Conservation (phyloP, 257 asterid species). For the Solanum commersonii region DNA sequence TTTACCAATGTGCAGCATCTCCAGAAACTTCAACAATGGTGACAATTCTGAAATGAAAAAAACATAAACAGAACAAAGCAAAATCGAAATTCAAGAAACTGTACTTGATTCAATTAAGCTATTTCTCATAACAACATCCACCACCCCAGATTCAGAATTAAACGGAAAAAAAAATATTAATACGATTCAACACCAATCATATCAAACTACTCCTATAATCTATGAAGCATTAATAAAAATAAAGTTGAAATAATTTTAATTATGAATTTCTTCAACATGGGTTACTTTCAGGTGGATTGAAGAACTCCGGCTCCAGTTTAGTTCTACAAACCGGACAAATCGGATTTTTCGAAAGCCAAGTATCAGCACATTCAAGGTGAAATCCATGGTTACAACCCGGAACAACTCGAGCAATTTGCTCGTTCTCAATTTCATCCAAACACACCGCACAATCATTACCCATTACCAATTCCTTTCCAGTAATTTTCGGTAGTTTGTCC, state of each 20-base stretch:
- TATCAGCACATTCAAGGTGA: slow-evolving; percentile 64
- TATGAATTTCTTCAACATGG: slow-evolving; percentile 28
- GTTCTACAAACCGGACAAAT: slow-evolving; percentile 75
- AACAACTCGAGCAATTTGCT: slow-evolving; percentile 53
- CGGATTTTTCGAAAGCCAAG: slow-evolving; percentile 60
- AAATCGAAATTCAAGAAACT: neutral
- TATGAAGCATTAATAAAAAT: neutral
- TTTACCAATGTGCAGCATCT: neutral
- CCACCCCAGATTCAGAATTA: neutral
- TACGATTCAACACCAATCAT: neutral
- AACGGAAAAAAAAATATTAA: neutral
- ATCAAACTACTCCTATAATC: neutral
- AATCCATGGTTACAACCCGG: slow-evolving; percentile 93
- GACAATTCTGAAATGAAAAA: neutral
- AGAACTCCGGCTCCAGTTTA: slow-evolving; percentile 37
- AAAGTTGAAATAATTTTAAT: neutral
- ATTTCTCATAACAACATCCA: neutral
- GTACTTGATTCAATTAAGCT: neutral
- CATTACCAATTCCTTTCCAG: slow-evolving; percentile 59
- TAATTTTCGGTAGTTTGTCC: slow-evolving; percentile 42
- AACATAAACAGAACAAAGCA: neutral
- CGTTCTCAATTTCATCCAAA: slow-evolving; percentile 54
- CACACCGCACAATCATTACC: slow-evolving; percentile 73
- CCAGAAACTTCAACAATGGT: neutral
- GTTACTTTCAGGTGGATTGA: slow-evolving; percentile 29